phyloP scores from a whole-genome alignment of 495 filamentous ascomycete genomes.

The Cudoniella acicularis region DNA sequence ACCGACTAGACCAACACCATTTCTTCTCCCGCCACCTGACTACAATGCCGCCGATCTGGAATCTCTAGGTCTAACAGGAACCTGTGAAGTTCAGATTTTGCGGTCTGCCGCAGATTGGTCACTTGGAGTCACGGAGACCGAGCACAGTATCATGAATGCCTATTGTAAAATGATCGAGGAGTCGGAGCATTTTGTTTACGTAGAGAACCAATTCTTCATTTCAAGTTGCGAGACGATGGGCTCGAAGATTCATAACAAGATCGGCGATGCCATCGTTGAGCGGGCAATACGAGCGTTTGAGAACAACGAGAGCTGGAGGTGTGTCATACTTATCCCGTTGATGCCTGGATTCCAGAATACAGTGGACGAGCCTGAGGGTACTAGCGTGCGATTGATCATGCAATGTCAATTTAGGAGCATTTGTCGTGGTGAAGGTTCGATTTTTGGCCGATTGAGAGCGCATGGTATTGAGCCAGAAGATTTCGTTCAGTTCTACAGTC shows the following conservation, averaged over 20 bases:
- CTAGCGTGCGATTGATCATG: slow-evolving; percentile 92
- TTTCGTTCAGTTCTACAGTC: slow-evolving; percentile 91
- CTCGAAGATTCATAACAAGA: slow-evolving; percentile 83
- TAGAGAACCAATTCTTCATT: slow-evolving; percentile 99
- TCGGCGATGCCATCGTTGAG: slow-evolving; percentile 93
- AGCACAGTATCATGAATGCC: slow-evolving; percentile 93
- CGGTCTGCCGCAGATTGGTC: slow-evolving; percentile 91
- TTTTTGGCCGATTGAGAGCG: slow-evolving; percentile 80
- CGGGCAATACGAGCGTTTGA: slow-evolving; percentile 80
- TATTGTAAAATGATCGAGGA: slow-evolving; percentile 93
- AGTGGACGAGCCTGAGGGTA: slow-evolving; percentile 89
- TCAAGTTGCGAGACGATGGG: slow-evolving; percentile 86
- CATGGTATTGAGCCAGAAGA: slow-evolving; percentile 92
- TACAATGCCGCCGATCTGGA: slow-evolving; percentile 82
- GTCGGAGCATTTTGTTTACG: slow-evolving; percentile 97
- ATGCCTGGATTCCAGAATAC: slow-evolving; percentile 99
- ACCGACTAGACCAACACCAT: slow-evolving; percentile 89
- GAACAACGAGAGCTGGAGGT: slow-evolving; percentile 87
- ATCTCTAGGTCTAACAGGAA: slow-evolving; percentile 81
- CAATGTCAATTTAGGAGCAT: slow-evolving; percentile 98
- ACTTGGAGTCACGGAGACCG: slow-evolving; percentile 78
- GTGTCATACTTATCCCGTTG: slow-evolving; percentile 89
- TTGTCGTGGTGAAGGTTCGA: slow-evolving; percentile 86
- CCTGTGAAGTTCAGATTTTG: slow-evolving; percentile 94
- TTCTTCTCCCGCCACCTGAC: slow-evolving; percentile 89